Conservation (phyloP, 352 stramenopile genomes). For the Globisporangium alternatum region DNA sequence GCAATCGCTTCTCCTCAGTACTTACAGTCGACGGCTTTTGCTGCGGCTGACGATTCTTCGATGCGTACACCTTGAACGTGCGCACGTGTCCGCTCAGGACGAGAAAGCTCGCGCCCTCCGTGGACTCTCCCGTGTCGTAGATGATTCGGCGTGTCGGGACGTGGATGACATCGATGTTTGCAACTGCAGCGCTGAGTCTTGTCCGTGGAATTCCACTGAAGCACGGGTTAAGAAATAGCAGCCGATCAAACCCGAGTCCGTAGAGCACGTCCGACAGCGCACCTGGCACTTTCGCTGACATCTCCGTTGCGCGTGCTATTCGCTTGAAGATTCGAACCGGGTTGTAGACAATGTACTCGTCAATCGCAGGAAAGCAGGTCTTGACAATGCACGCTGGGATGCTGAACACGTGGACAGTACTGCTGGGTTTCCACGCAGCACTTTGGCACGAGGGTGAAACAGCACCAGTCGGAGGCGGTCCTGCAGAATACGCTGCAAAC, state of each 20-base stretch:
- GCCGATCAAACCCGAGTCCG: slow-evolving; percentile 19
- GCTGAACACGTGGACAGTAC: slow-evolving; percentile 23
- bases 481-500: slow-evolving; percentile 31
- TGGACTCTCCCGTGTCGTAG: slow-evolving; percentile 25
- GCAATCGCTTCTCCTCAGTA: slow-evolving; percentile 9
- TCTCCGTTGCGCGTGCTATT: slow-evolving; percentile 19
- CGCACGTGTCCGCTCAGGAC: slow-evolving; percentile 23
- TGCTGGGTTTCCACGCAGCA: neutral
- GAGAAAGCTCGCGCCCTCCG: slow-evolving; percentile 19
- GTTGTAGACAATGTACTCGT: slow-evolving; percentile 41
- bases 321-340: slow-evolving; percentile 34
- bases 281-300: neutral
- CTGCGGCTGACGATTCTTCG: slow-evolving; percentile 10
- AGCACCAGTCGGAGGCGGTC: neutral
- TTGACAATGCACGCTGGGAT: slow-evolving; percentile 28
- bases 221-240: slow-evolving; percentile 20
- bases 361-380: slow-evolving; percentile 27
- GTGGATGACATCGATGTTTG: slow-evolving; percentile 17
- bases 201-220: slow-evolving; percentile 25
- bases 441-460: neutral
- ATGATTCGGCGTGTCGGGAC: slow-evolving; percentile 23
- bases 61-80: slow-evolving; percentile 10
- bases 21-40: neutral
- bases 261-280: slow-evolving; percentile 2
- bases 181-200: slow-evolving; percentile 13